Evolutionary conservation across 75 land plant species (phyloP), one percentile per base, ranked within the genome.

Genomic region (Adiantum capillusveneris): DNA sequence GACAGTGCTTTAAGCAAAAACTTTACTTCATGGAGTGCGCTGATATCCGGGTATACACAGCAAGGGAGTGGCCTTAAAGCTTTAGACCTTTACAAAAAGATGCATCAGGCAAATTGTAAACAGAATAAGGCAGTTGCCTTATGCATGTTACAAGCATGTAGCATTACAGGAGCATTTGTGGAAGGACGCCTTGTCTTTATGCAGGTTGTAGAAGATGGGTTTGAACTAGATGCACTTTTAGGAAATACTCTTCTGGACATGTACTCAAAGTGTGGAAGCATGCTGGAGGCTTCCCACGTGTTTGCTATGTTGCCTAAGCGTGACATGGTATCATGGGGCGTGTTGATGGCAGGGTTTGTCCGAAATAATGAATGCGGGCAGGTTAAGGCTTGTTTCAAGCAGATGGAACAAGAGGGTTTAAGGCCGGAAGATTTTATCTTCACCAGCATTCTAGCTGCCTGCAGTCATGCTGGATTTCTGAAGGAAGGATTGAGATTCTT

Each of bases 241-340:
- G 63, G 65, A 20, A 83, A 78, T 56, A 62, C 81, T 24, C 67
- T 86, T 49, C 60, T 83, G 31, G 74, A 72, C 56, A 70, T 75
- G 79, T 86, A 79, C 64, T 72, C 71, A 0, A 86, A 77, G 56
- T 60, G 58, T 64, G 81, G 81, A 25, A 37, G 67, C 31, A 65
- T 83, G 44, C 72, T 57, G 0, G 54, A 68, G 59, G 90, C 83
- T 20, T 67, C 68, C 48, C 31, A 43, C 14, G 28, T 77, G 6
- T 86, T 86, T 59, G 44, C 42, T 24, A 71, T 48, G 25, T 12
- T 72, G 52, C 26, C 72, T 9, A 53, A 64, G 46, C 28, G 48
- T 22, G 74, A 67, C 53, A 61, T 75, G 37, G 79, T 84, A 27
- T 73, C 84, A 5, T 87, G 87, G 87, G 82, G 76, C 62, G 52